Conservation (phyloP, 257 asterid genomes). For the Lycium ferocissimum region DNA sequence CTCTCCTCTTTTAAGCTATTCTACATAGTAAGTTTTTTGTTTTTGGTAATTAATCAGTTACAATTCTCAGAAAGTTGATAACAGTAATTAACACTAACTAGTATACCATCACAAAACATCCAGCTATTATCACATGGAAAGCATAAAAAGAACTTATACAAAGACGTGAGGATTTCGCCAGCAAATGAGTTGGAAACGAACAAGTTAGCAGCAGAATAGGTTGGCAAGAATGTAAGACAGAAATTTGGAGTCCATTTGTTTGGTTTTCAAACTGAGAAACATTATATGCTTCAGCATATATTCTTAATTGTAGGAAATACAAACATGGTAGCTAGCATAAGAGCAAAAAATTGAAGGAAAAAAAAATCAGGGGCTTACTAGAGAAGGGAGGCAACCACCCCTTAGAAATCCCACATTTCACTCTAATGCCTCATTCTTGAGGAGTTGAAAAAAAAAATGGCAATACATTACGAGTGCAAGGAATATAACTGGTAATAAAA, state of each 20-base stretch:
- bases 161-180: neutral
- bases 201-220: neutral
- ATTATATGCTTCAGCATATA: neutral
- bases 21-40: too few relatives aligned
- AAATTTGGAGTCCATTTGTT: neutral
- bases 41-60: neutral
- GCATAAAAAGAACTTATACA: neutral
- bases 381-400: too few relatives aligned
- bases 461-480: neutral
- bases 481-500: neutral
- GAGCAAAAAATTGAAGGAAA: conserved; percentile 33
- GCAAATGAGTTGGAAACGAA: neutral
- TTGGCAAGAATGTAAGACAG: neutral
- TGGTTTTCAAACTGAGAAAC: neutral
- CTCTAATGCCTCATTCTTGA: neutral
- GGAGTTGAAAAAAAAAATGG: neutral
- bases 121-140: neutral
- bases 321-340: neutral
- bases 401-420: neutral
- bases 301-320: neutral
- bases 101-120: neutral
- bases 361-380: neutral
- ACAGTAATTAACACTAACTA: neutral
- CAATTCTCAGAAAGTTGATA: neutral
- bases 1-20: neutral